A percentile compares a stretch with the other conserved stretches of the same genome.
Evolutionary conservation across 164 flowering plant genomes (phyloP).

Genomic region (Warburgia ugandensis): DNA sequence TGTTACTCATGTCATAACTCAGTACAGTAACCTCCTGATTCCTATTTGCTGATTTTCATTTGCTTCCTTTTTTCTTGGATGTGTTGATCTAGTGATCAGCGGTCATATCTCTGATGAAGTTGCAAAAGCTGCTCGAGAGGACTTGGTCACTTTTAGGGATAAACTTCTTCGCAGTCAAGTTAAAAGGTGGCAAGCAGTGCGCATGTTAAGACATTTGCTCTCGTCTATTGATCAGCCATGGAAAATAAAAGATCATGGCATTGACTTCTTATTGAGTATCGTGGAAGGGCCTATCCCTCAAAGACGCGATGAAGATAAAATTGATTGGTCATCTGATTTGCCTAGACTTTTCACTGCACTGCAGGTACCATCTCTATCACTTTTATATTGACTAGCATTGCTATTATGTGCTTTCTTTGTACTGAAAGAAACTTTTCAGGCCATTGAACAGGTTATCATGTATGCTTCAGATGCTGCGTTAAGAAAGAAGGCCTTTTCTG

Average conservation of each 20-base stretch:
- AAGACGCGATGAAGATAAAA: slow-evolving; percentile 16
- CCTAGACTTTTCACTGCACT: slow-evolving; percentile 51
- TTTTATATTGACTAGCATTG: not conserved
- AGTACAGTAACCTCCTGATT: not conserved
- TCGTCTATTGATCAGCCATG: slow-evolving; percentile 42
- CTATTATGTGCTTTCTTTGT: not conserved
- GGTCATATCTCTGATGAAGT: slow-evolving; percentile 51
- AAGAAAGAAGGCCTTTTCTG: slow-evolving; percentile 58
- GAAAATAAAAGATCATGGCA: slow-evolving; percentile 55
- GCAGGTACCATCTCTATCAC: slow-evolving; percentile 43
- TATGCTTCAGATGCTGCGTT: slow-evolving; percentile 45
- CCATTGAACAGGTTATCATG: slow-evolving; percentile 50
- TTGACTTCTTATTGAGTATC: slow-evolving; percentile 50
- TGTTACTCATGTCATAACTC: not conserved
- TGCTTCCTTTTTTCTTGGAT: slow-evolving; percentile 2
- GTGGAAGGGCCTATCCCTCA: slow-evolving; percentile 26
- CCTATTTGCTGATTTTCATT: not conserved
- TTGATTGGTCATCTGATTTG: slow-evolving; percentile 36
- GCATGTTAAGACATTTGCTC: slow-evolving; percentile 55
- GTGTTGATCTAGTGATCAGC: slow-evolving; percentile 60
- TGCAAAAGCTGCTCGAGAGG: slow-evolving; percentile 44
- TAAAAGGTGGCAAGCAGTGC: slow-evolving; percentile 71
- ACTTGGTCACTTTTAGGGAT: slow-evolving; percentile 33
- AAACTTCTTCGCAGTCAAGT: slow-evolving; percentile 40
- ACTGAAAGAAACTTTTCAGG: slow-evolving; percentile 37